These are phyloP conservation scores for Mucor indicus DNA, from an alignment of 371 early-diverging fungal species.

Conservation along the genomic window DNA sequence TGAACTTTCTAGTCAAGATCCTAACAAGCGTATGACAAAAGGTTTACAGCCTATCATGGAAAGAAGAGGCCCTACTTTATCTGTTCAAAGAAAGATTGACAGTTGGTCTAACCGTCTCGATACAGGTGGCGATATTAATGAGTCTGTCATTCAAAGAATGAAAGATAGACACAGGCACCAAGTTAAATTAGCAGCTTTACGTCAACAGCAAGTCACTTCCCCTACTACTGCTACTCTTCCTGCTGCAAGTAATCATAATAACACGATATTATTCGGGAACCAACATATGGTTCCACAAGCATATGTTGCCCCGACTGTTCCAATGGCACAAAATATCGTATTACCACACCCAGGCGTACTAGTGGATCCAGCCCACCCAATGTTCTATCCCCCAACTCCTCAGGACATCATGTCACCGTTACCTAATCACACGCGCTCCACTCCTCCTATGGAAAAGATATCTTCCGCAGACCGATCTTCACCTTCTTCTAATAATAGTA, in stretches of 20 bases:
- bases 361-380: constrained; percentile 13
- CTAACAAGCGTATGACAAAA: constrained; percentile 16
- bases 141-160: constrained; percentile 40
- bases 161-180: constrained; percentile 42
- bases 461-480: neutral
- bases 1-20: neutral
- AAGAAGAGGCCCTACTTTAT: constrained; percentile 27
- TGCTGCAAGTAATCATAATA: neutral
- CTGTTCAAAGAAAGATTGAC: constrained; percentile 37
- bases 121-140: constrained; percentile 29
- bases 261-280: neutral
- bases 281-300: constrained; percentile 21
- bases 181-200: constrained; percentile 35
- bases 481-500: neutral
- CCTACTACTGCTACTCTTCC: neutral
- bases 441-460: neutral
- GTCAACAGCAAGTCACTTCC: constrained; percentile 33
- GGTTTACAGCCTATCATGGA: constrained; percentile 42
- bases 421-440: neutral
- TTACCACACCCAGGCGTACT: constrained; percentile 27
- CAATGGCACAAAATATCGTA: constrained; percentile 5
- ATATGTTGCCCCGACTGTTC: constrained; percentile 10
- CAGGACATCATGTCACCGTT: neutral
- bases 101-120: constrained; percentile 36
- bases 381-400: neutral